Percentiles rank a stretch among this genome's conserved stretches.
phyloP scores from a whole-genome alignment of 2,329 filamentous ascomycete genomes.

The Aspergillus sp. region DNA sequence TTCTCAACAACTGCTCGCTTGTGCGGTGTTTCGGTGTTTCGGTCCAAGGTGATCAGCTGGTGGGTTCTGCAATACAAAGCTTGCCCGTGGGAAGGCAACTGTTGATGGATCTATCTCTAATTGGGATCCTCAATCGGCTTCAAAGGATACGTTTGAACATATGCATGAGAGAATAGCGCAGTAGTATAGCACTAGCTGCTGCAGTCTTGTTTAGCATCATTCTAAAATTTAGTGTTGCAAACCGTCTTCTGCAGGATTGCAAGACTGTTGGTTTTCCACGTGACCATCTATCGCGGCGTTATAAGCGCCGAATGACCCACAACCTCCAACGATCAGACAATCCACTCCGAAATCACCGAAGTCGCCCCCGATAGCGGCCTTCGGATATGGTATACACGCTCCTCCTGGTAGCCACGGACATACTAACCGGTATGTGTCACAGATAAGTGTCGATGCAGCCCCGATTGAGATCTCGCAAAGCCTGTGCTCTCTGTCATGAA shows the following conservation, averaged over 20 bases:
- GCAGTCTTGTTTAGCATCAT: too few species aligned
- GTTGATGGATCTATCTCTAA: neutral
- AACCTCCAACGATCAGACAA: neutral
- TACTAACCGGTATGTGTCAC: neutral
- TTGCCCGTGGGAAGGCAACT: neutral
- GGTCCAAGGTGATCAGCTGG: neutral
- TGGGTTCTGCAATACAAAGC: neutral
- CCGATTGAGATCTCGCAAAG: slow-evolving; percentile 1
- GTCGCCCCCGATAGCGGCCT: neutral
- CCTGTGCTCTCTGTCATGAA: slow-evolving; percentile 6
- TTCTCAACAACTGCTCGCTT: neutral
- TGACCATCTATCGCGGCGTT: neutral
- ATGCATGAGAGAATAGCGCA: too few species aligned
- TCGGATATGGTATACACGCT: neutral
- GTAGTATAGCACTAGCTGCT: too few species aligned
- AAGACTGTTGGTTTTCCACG: neutral
- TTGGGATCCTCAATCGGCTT: too few species aligned
- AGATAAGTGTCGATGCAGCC: slow-evolving; percentile 1
- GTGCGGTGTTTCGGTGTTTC: slow-evolving; percentile 1
- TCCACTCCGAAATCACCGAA: neutral
- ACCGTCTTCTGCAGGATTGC: too few species aligned
- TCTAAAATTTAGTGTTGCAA: too few species aligned
- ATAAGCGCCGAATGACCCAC: neutral
- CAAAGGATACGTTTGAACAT: too few species aligned
- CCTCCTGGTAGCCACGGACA: neutral